Evolutionary conservation across 371 early-diverging fungal species (phyloP), one percentile per base, ranked within the genome.

Genomic region (Smittium culicis): DNA sequence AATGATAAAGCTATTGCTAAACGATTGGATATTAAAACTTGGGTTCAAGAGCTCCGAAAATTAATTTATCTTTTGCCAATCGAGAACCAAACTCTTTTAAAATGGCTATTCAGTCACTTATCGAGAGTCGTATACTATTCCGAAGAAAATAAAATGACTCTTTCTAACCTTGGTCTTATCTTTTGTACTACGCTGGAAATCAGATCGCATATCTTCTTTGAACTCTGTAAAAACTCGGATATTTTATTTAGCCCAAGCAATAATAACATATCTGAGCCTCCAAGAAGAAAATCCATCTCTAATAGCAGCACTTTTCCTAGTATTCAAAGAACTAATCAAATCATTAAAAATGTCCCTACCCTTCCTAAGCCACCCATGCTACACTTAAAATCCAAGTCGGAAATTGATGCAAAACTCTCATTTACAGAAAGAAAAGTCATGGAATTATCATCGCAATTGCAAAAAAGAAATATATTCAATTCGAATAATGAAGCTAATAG

Each of bases 101-200:
- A 85, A 70, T 79, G 84, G 34, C 70, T 90, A 28, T 78, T 88
- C 54, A 87, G 88, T 67, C 91, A 90, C 68, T 78, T 91, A 65
- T 86, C 88, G 69, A 82, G 77, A 74, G 87, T 91, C 3, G 89
- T 88, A 2, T 89, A 88, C 72, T 87, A 78, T 65, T 87, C 88
- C 69, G 86, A 88, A 54, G 79, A 79, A 69, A 91, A 90, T 70
- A 88, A 90, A 68, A 91, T 91, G 91, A 88, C 88, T 68, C 88
- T 88, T 8, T 85, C 86, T 25, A 91, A 91, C 66, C 77, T 91
- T 34, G 88, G 89, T 1, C 88, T 91, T 68, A 90, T 91, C 56
- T 91, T 91, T 81, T 89, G 90, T 3, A 88, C 91, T 1, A 89
- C 88, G 1, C 73, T 91, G 3, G 27, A 61, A 14, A 31, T 59